Base-by-base conservation (phyloP, 805 yeast genomes). In the Kluyveromyces nonfermentans region DNA sequence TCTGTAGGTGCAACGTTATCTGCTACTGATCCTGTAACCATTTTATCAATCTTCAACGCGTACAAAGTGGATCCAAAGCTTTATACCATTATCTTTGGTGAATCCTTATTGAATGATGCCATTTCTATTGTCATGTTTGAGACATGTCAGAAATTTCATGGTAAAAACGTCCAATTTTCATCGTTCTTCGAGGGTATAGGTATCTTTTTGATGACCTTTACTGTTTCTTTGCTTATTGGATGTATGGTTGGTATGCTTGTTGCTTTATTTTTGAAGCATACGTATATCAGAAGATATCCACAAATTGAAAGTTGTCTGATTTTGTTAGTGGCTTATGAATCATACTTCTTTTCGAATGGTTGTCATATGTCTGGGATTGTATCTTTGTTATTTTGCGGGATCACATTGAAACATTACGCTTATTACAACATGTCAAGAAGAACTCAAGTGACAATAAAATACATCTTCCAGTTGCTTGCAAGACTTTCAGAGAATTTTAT, bases 311-410 rank as follows among this genome's bases (percentile, higher is more conserved):
- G 97, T 22, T 94, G 97, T 63, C 62, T 93, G 44, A 95, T 93
- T 22, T 67, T 93, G 37, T 67, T 93, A 52, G 80, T 89, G 60
- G 97, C 97, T 15, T 93, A 93, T 62, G 96, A 88, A 56, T 87
- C 97, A 0, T 93, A 93, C 64, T 93, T 93, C 70, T 93, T 93
- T 65, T 89, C 97, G 35, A 93, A 93, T 59, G 99, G 98, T 40
- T 94, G 97, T 56, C 98, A 94, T 62, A 93, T 93, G 98, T 89
- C 97, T 5, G 99, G 99, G 37, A 90, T 90, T 51, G 97, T 90
- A 6, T 88, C 97, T 1, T 71, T 93, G 51, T 68, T 93, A 51
- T 93, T 93, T 68, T 90, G 97, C 62, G 98, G 99, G 44, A 93
- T 93, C 50, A 90, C 98, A 1, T 69, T 93, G 62, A 93, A 90